These are phyloP conservation scores for Fusarium pseudocircinatum DNA, from an alignment of 2,329 filamentous ascomycete genomes.

Conservation along the genomic window DNA sequence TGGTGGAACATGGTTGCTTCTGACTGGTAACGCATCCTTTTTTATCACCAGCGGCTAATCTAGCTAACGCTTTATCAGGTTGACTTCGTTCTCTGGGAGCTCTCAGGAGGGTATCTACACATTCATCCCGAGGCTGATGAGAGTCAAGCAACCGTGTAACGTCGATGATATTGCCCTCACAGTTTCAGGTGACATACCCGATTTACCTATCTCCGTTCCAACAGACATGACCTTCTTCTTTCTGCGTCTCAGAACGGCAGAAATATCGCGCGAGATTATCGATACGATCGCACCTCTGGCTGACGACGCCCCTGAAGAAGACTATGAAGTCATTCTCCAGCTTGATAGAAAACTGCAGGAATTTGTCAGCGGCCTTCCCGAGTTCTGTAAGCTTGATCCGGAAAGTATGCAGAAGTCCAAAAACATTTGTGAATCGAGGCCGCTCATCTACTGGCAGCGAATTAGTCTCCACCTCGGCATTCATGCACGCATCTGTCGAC, in stretches of 20 bases:
- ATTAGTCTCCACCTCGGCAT: neutral
- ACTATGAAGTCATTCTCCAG: neutral
- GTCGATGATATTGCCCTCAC: neutral
- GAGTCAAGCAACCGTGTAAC: neutral
- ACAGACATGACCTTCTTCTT: constrained; percentile 9
- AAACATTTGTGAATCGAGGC: neutral
- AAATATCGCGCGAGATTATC: constrained; percentile 2
- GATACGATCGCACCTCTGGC: neutral
- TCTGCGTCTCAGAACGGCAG: neutral
- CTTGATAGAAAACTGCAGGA: neutral
- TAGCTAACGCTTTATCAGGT: neutral
- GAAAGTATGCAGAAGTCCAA: neutral
- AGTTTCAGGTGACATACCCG: neutral
- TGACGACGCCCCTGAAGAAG: neutral
- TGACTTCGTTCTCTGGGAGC: neutral
- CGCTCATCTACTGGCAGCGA: neutral
- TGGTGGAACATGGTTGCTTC: constrained; percentile 11
- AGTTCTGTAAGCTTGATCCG: neutral
- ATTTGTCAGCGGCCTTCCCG: neutral
- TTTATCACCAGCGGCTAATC: fast-evolving
- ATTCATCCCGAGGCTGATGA: neutral
- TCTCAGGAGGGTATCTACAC: neutral
- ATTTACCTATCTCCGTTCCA: neutral
- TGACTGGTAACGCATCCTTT: neutral
- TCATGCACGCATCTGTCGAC: neutral